A percentile compares a stretch with the other conserved stretches of the same genome.
Evolutionary conservation across 805 yeast species (phyloP).

Genomic region (Saccharomycopsis javanensis): DNA sequence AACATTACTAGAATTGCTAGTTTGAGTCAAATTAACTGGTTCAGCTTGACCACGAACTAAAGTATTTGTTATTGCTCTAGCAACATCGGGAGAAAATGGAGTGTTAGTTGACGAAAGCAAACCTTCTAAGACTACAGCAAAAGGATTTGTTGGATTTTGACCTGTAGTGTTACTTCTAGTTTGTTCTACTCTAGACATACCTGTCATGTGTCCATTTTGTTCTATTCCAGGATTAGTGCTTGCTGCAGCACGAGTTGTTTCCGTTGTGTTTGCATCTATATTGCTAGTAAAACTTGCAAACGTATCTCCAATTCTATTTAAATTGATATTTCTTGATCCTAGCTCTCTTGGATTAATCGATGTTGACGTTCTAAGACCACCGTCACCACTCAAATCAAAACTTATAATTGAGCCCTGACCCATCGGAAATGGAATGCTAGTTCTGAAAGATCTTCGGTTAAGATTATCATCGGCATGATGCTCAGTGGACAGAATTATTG

Average conservation of each 20-base stretch:
- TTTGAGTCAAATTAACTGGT: not conserved
- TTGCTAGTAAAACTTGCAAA: not conserved
- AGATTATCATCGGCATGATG: not conserved
- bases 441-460: not conserved
- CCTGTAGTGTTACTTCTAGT: not conserved
- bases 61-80: not conserved
- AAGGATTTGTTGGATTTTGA: not conserved
- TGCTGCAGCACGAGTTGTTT: not conserved
- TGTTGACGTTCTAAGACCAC: not conserved
- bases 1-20: not conserved
- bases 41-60: not conserved
- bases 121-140: not conserved
- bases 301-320: not conserved
- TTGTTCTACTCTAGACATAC: not conserved
- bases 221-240: not conserved
- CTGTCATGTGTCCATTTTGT: too few relatives aligned
- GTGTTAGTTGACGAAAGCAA: not conserved
- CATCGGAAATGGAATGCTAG: not conserved
- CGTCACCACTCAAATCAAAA: not conserved
- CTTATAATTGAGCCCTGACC: not conserved
- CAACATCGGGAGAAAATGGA: not conserved
- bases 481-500: not conserved
- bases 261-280: not conserved
- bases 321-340: not conserved
- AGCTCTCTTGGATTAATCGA: not conserved